Conservation (phyloP, 805 yeast species). For the Naumovozyma dairenensis region DNA sequence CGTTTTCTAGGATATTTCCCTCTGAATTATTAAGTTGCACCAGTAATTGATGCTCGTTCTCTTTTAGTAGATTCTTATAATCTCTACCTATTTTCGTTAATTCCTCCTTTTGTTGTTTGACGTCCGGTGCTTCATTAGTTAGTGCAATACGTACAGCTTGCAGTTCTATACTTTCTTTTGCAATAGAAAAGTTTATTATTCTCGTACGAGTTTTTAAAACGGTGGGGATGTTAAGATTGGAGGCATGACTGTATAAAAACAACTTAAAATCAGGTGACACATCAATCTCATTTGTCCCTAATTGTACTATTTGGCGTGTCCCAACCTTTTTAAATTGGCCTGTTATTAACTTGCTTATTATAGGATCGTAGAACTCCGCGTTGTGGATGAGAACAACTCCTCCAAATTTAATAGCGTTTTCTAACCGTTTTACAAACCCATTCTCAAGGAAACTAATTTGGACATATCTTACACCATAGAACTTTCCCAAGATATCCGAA, state of each 20-base stretch:
- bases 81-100: constrained; percentile 48
- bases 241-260: constrained; percentile 51
- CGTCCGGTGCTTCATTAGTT: constrained; percentile 49
- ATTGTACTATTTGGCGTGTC: constrained; percentile 50
- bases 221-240: constrained; percentile 37
- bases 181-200: constrained; percentile 61
- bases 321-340: constrained; percentile 55
- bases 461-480: constrained; percentile 30
- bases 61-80: constrained; percentile 43
- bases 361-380: constrained; percentile 74
- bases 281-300: constrained; percentile 61
- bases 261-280: constrained; percentile 54
- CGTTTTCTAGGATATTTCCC: constrained; percentile 62
- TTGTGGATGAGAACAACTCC: constrained; percentile 63
- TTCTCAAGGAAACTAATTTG: constrained; percentile 65
- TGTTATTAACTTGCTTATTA: constrained; percentile 51
- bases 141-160: constrained; percentile 53
- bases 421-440: constrained; percentile 57
- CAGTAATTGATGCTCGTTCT: constrained; percentile 51
- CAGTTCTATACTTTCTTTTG: constrained; percentile 53
- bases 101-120: constrained; percentile 48
- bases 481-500: constrained; percentile 32
- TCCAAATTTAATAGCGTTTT: constrained; percentile 79
- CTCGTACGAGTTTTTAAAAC: constrained; percentile 55
- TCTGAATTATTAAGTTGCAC: constrained; percentile 44